A percentile compares a stretch with the other conserved stretches of the same genome.
Conservation (phyloP, 768 basidiomycete genomes). For the Rhodotorula taiwanensis region DNA sequence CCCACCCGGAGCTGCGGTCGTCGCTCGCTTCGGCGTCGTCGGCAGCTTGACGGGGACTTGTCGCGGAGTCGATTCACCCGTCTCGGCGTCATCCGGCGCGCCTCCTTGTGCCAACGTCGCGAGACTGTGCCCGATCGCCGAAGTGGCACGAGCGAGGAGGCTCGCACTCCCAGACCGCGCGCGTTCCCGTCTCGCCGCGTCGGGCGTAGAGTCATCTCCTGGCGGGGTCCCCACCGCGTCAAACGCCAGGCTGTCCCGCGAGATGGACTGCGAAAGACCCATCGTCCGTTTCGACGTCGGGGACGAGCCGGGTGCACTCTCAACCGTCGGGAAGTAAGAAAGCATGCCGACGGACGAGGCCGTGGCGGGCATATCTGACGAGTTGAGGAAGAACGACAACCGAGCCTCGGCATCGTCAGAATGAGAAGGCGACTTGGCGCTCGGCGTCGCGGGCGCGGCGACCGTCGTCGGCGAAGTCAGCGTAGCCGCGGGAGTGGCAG, state of each 20-base stretch:
- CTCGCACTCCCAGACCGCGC: slow-evolving; percentile 46
- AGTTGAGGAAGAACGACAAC: slow-evolving; percentile 6
- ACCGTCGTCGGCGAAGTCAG: not conserved
- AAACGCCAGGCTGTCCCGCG: not conserved
- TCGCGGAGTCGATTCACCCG: not conserved
- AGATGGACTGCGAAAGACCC: not conserved
- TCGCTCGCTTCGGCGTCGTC: no score
- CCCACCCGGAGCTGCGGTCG: no score
- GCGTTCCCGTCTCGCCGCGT: slow-evolving; percentile 8
- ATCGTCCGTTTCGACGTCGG: not conserved
- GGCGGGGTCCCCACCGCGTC: no score
- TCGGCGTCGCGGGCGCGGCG: not conserved
- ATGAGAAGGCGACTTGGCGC: not conserved
- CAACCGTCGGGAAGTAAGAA: slow-evolving; percentile 19
- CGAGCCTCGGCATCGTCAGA: not conserved
- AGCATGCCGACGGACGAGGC: not conserved
- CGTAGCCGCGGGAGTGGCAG: not conserved
- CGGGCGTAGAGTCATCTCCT: no score
- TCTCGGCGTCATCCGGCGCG: slow-evolving; percentile 6
- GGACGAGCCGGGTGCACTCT: not conserved
- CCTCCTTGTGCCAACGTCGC: slow-evolving; percentile 3
- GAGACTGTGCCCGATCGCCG: slow-evolving; percentile 14
- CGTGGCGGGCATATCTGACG: not conserved
- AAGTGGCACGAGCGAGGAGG: slow-evolving; percentile 47
- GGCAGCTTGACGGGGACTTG: no score